Evolutionary conservation across 148 eudicot genomes (phyloP).

Genomic region (Linanthus parryae): DNA sequence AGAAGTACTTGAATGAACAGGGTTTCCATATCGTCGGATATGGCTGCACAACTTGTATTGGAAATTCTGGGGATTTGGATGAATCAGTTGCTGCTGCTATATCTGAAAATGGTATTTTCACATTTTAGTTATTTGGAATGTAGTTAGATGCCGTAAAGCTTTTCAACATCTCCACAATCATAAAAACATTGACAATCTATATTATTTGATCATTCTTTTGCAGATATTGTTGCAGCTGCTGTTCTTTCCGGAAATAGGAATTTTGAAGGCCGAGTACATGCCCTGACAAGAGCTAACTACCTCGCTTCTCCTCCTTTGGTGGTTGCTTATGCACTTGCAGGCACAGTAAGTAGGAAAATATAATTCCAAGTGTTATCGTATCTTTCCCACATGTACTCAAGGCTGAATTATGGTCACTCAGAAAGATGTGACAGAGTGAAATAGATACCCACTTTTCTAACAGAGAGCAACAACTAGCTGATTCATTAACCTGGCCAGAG

Average conservation of each 20-base stretch:
- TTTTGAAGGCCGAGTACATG: conserved; percentile 59
- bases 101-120: conserved; percentile 43
- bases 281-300: conserved; percentile 59
- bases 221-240: conserved; percentile 60
- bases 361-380: too few species aligned
- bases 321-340: conserved; percentile 65
- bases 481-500: too few species aligned
- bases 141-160: too few species aligned
- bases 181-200: too few species aligned
- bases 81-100: conserved; percentile 53
- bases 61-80: conserved; percentile 58
- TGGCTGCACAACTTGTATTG: conserved; percentile 66
- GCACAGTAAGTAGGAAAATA: conserved; percentile 30
- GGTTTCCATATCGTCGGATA: conserved; percentile 61
- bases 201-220: too few species aligned
- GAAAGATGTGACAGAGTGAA: too few species aligned
- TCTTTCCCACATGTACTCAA: too few species aligned
- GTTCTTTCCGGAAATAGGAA: conserved; percentile 59
- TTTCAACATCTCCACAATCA: too few species aligned
- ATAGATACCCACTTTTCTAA: too few species aligned
- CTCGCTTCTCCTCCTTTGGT: conserved; percentile 64
- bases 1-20: conserved; percentile 47
- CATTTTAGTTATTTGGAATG: background rate
- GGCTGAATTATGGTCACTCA: too few species aligned
- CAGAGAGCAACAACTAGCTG: too few species aligned